Evolutionary conservation across 1,284 basidiomycete species (phyloP), one percentile per base, ranked within the genome.

Genomic region (Schizopora paradoxa): DNA sequence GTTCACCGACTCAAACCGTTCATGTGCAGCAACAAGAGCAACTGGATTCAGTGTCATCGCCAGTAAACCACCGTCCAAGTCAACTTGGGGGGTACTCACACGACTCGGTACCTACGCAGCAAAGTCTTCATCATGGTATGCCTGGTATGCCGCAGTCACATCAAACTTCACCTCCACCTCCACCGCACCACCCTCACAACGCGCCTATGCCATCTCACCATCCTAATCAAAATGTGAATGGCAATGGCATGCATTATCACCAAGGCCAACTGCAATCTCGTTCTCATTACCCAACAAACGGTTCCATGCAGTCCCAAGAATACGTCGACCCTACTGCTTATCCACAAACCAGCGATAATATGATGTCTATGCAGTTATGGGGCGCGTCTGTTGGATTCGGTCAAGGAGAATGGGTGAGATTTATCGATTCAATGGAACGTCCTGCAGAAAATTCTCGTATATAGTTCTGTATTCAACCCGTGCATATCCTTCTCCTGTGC

Each of bases 401-500:
- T 34, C 58, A 64, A 43, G 61, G 60, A 25, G 66, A 68, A 57
- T 69, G 72, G 72, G 60, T 63, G 41, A 65, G 65, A 47, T 73
- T 76, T 53, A 60, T 74, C 51, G 64, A 71, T 49, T 70, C 64
- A 35, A 67, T 73, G 62, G 68, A 70, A 52, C 63, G 66, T 10
- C 63, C n/a, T n/a, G n/a, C 70, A 26, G 51, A 60, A 38, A 19
- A n/a, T 34, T 42, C 48, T 29, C 48, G 37, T 32, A 46, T 46
- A 25, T 42, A 50, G 46, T 29, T 11, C 6, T 13, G 2, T 10
- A n/a, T n/a, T n/a, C n/a, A n/a, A n/a, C n/a, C 33, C 33, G 10
- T 35, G 10, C 22, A 10, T 10, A 6, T 35, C 18, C 19, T n/a
- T 33, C 27, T 27, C 11, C 21, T 21, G 6, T 43, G 13, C 22